Conservation (phyloP, 2,329 filamentous ascomycete species). For the Colletotrichum brevisporum region DNA sequence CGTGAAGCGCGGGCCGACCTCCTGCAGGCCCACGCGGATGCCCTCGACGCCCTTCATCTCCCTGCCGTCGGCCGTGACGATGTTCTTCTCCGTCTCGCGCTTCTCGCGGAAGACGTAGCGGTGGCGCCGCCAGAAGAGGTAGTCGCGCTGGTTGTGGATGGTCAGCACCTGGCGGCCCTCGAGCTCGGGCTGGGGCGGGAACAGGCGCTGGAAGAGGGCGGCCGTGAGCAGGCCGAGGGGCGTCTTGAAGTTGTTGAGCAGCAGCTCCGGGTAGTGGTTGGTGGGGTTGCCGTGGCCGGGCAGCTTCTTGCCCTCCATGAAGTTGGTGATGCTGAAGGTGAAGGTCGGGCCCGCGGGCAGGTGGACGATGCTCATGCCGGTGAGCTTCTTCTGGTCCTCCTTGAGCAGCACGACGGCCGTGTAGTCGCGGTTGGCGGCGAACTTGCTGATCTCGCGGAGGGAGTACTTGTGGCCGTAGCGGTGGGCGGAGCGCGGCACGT, state of each 20-base stretch:
- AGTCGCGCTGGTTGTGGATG: conserved; percentile 94
- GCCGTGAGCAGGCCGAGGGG: conserved; percentile 91
- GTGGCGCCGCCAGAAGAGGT: conserved; percentile 92
- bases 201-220: conserved; percentile 81
- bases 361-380: conserved; percentile 86
- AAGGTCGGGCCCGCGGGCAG: conserved; percentile 90
- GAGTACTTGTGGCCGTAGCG: conserved; percentile 92
- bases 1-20: conserved; percentile 76
- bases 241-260: conserved; percentile 95
- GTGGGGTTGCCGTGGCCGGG: conserved; percentile 92
- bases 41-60: conserved; percentile 87
- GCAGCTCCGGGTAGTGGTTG: conserved; percentile 89
- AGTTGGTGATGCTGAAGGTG: conserved; percentile 92
- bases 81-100: conserved; percentile 86
- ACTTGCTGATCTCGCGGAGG: conserved; percentile 89
- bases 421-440: conserved; percentile 85
- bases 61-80: conserved; percentile 85
- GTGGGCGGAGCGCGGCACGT: conserved; percentile 89
- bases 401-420: conserved; percentile 88
- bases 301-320: conserved; percentile 88
- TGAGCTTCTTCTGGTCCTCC: conserved; percentile 89
- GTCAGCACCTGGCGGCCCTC: conserved; percentile 91
- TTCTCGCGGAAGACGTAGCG: conserved; percentile 95
- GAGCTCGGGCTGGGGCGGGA: conserved; percentile 84
- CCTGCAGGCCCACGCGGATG: conserved; percentile 89